phyloP scores from a whole-genome alignment of 495 filamentous ascomycete genomes.

The Coniosporium apollinis region DNA sequence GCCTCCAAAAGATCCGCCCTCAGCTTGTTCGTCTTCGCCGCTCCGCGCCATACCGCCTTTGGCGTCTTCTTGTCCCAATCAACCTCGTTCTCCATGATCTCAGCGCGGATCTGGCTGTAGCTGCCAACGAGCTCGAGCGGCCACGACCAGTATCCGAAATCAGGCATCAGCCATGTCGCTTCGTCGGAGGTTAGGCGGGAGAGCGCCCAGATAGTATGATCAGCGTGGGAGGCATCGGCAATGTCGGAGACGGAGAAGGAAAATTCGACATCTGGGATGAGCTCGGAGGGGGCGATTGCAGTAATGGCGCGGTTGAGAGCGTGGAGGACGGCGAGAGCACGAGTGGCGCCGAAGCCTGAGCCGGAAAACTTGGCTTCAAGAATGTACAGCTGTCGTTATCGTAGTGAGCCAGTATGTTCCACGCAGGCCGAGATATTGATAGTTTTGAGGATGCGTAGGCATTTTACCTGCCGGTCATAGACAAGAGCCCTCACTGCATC shows the following conservation, averaged over 20 bases:
- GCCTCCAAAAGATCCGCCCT: constrained; percentile 8
- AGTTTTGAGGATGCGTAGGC: too few relatives aligned
- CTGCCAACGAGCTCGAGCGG: constrained; percentile 5
- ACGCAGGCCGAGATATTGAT: too few relatives aligned
- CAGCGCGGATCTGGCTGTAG: constrained; percentile 5
- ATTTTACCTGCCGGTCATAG: too few relatives aligned
- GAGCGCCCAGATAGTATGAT: constrained; percentile 11
- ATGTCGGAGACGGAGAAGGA: constrained; percentile 12
- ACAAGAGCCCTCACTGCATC: constrained; percentile 12
- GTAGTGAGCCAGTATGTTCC: too few relatives aligned
- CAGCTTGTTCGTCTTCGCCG: constrained; percentile 1
- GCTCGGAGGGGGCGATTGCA: constrained; percentile 1
- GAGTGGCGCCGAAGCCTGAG: constrained; percentile 4
- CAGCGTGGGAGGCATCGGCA: constrained; percentile 1
- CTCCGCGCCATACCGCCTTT: constrained; percentile 15
- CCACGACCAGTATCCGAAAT: constrained; percentile 18
- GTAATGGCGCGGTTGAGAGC: constrained; percentile 12
- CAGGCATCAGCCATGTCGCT: constrained; percentile 18
- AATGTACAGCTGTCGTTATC: constrained; percentile 15
- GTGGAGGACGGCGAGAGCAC: constrained; percentile 9
- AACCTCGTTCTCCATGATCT: constrained; percentile 7
- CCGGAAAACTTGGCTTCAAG: constrained; percentile 4
- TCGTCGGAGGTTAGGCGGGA: constrained; percentile 7
- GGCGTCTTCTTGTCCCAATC: constrained; percentile 10
- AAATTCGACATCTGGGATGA: constrained; percentile 19